Base-by-base conservation (phyloP, 2,329 filamentous ascomycete genomes). In the Leptodontidium sp. region DNA sequence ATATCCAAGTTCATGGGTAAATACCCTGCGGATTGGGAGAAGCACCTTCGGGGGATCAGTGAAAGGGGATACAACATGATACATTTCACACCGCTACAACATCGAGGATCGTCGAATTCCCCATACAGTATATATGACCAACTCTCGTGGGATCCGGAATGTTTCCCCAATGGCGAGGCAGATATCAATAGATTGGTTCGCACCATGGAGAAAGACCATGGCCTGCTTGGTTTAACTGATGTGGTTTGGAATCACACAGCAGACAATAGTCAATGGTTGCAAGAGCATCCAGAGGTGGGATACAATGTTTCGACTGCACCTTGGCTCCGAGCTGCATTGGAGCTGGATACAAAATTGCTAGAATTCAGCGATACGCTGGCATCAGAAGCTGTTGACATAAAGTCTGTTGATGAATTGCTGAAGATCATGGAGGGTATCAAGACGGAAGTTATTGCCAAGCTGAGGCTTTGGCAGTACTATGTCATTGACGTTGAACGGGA, bases 181-280 rank as follows among this genome's bases (percentile, higher is more conserved):
- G 94, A 98, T 78, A 86, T 98, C 66, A 84, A 90, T 68, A 85
- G 88, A 58, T 85, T 99, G 84, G 88, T 97, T 21, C 81, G 88
- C 53, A 94, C 88, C 77, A 91, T 99, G 86, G 93, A 98, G 80
- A 86, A 90, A 63, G 90, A 97, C 64, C 90, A 97, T 79, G 92
- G 92, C 2, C 84, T 99, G 65, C 85, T 99, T 67, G 93, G 93
- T 70, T 82, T 99, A 82, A 98, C 95, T 0, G 96, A 99, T 79
- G 95, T 99, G 70, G 97, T 99, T 55, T 94, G 96, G 84, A 99
- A 99, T 78, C 96, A 99, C 82, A 99, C 96, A 4, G 95, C 96
- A 7, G 88, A 98, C 83, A 98, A 98, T 81, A 97, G 92, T 81
- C 88, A 91, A 75, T 99, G 96, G 96, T 86, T 99, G 12, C 86